Evolutionary conservation across 2,329 filamentous ascomycete genomes (phyloP), one percentile per base, ranked within the genome.

Genomic region (Cladosporium oxysporum): DNA sequence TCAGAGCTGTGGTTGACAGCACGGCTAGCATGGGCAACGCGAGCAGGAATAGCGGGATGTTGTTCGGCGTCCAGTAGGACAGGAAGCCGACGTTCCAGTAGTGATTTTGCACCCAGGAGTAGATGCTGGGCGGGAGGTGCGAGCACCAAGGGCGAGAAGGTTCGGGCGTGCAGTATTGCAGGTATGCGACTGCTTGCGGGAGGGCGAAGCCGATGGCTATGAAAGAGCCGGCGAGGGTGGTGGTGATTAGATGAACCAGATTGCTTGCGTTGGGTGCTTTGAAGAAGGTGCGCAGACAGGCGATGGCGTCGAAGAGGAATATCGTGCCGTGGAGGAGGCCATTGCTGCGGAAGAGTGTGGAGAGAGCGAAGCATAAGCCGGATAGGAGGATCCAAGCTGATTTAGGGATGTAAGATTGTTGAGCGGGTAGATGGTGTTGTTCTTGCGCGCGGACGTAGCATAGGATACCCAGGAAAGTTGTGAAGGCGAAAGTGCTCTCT

Each of bases 61-160:
- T 97, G 6, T 90, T 87, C 0, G 90, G 69, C 0, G 89, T 96
- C 95, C 95, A 99, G 81, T 99, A 99, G 66, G 86, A 86, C 61
- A 98, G 84, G 71, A 96, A 90, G 0, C 95, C 95, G 62, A 91
- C 88, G 72, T 94, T 89, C 95, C 95, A 99, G 78, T 99, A 98
- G 73, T 91, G 83, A 55, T 84, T 83, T 76, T 99, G 95, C 2
- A 98, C 94, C 82, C 91, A 98, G 0, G 88, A 85, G 79, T 96
- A 98, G 67, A 99, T 93, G 76, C 92, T 96, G 4, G 95, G 95
- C 14, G 93, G 69, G n/a, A 79, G 76, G 21, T 81, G 83, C 23
- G 78, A 75, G 76, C 95, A 99, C 95, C 95, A 99, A 4, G 88
- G 85, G 65, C 91, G 74, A 14, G 65, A 65, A 47, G 69, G 66